phyloP scores from a whole-genome alignment of 345 rosid species.

The Arabis hirsuta region DNA sequence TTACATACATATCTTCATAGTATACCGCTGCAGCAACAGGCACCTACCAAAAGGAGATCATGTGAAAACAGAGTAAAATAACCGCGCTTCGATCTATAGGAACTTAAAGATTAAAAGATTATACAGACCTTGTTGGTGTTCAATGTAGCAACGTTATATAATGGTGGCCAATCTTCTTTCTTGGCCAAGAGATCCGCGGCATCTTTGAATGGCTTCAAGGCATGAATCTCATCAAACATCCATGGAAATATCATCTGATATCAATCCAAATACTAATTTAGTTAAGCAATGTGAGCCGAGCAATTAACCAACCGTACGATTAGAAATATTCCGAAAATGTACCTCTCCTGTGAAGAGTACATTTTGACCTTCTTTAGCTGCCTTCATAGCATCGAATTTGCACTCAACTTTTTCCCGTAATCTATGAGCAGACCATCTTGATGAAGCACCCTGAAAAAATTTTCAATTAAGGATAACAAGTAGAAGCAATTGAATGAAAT shows the following conservation, averaged over 20 bases:
- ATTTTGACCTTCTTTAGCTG: conserved; percentile 68
- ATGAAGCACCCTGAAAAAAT: conserved; percentile 68
- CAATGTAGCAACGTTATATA: conserved; percentile 57
- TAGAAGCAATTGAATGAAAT: not conserved
- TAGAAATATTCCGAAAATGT: conserved; percentile 8
- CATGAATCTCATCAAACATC: conserved; percentile 91
- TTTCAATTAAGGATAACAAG: not conserved
- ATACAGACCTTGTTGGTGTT: conserved; percentile 64
- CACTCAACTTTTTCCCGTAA: conserved; percentile 49
- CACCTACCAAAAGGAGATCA: conserved; percentile 51
- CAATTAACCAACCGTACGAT: not conserved
- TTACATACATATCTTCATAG: conserved; percentile 87
- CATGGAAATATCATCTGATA: conserved; percentile 79
- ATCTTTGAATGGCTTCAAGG: conserved; percentile 69
- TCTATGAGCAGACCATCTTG: conserved; percentile 83
- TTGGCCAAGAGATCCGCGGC: conserved; percentile 71
- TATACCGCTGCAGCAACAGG: conserved; percentile 92
- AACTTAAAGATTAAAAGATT: not conserved
- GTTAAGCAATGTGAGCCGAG: conserved; percentile 8
- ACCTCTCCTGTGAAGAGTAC: conserved; percentile 94
- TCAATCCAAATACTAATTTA: conserved; percentile 3
- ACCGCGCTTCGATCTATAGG: not conserved
- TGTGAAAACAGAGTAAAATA: conserved; percentile 5
- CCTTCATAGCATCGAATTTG: conserved; percentile 72
- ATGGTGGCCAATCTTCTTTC: conserved; percentile 82